Conservation (phyloP, 371 early-diverging fungal species). For the Mucor saturninus region DNA sequence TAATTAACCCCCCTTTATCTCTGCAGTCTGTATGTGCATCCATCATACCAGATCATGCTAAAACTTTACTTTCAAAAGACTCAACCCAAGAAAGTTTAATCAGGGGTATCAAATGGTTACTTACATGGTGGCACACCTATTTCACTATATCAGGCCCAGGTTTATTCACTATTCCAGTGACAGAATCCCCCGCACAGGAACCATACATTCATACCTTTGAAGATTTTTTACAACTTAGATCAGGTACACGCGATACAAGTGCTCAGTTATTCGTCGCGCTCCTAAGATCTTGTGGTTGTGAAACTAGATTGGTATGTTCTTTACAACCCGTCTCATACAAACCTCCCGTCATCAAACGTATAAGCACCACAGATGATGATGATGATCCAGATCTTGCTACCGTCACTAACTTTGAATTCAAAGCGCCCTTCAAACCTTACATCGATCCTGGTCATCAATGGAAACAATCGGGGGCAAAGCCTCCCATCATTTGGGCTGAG, state of each 20-base stretch:
- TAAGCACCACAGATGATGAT: constrained; percentile 20
- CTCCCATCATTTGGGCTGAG: constrained; percentile 67
- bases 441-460: constrained; percentile 31
- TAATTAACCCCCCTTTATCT: background rate
- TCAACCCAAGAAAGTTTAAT: constrained; percentile 23
- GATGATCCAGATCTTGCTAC: background rate
- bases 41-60: constrained; percentile 39
- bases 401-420: constrained; percentile 26
- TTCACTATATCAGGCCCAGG: constrained; percentile 57
- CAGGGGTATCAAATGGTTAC: constrained; percentile 47
- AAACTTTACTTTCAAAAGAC: constrained; percentile 12
- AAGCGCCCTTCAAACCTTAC: constrained; percentile 18
- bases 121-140: constrained; percentile 62
- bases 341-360: constrained; percentile 16
- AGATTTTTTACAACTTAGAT: constrained; percentile 31
- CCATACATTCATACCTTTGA: constrained; percentile 36
- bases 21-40: constrained; percentile 36
- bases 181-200: background rate
- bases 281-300: constrained; percentile 56
- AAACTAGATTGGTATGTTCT: constrained; percentile 68
- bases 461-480: constrained; percentile 35
- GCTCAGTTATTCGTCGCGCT: constrained; percentile 66
- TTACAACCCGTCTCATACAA: constrained; percentile 69
- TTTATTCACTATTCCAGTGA: constrained; percentile 20
- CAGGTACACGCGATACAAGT: constrained; percentile 54